phyloP scores from a whole-genome alignment of 2,329 filamentous ascomycete species.

The Hirsutella thompsonii region DNA sequence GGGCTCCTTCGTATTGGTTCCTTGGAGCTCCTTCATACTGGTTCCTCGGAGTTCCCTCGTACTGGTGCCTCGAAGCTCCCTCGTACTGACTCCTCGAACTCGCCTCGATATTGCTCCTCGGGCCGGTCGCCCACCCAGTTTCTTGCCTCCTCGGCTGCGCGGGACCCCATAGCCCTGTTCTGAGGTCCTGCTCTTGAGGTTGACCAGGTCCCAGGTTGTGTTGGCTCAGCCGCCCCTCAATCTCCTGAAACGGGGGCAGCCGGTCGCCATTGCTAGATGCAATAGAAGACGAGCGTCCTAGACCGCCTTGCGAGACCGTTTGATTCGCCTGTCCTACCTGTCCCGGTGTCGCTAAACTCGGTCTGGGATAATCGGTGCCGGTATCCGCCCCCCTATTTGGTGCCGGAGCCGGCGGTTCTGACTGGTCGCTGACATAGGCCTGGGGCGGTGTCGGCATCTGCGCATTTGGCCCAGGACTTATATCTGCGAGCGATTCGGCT shows the following conservation, averaged over 20 bases:
- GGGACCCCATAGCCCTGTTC: conserved; percentile 22
- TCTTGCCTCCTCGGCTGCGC: conserved; percentile 18
- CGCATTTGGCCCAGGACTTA: conserved; percentile 19
- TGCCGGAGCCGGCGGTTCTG: conserved; percentile 31
- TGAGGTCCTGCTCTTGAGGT: conserved; percentile 20
- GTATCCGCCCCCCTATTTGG: conserved; percentile 35
- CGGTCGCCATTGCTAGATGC: conserved; percentile 26
- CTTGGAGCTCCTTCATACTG: too few species aligned
- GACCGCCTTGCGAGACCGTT: conserved; percentile 21
- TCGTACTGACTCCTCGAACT: too few species aligned
- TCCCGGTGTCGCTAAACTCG: conserved; percentile 26
- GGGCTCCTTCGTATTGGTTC: too few species aligned
- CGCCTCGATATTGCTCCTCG: too few species aligned
- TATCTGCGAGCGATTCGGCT: conserved; percentile 22
- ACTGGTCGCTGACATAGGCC: conserved; percentile 26
- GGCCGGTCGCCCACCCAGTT: conserved; percentile 25
- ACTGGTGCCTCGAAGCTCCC: too few species aligned
- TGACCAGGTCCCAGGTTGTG: conserved; percentile 12
- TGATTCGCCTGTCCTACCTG: conserved; percentile 18
- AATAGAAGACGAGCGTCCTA: conserved; percentile 24
- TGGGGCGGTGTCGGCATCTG: conserved; percentile 15
- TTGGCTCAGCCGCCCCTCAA: conserved; percentile 23
- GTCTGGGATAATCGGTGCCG: conserved; percentile 26
- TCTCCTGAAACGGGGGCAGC: conserved; percentile 32
- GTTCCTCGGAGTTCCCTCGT: too few species aligned